These are phyloP conservation scores for Leishmania lainsoni DNA, from an alignment of 208 protist species.

Conservation along the genomic window DNA sequence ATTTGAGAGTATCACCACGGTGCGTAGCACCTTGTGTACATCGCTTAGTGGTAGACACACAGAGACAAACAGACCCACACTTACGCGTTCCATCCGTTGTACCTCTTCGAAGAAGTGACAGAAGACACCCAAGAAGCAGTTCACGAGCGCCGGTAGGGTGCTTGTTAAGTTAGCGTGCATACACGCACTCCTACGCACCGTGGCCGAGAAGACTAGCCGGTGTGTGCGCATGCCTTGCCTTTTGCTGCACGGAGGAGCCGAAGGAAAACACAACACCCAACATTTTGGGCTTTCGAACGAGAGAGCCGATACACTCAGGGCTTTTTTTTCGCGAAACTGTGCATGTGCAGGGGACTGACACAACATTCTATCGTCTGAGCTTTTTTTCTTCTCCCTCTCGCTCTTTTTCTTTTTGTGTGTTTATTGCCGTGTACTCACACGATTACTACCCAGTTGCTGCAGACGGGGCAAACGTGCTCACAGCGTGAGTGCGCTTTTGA, in stretches of 20 bases:
- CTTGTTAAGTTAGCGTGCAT: not conserved
- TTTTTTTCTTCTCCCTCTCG: not conserved
- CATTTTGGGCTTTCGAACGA: not conserved
- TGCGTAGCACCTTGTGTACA: not conserved
- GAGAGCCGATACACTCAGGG: not conserved
- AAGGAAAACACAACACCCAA: not conserved
- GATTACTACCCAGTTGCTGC: not conserved
- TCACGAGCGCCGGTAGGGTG: not conserved
- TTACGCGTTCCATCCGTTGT: not conserved
- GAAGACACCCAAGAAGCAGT: not conserved
- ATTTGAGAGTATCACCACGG: not conserved
- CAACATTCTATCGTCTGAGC: not conserved
- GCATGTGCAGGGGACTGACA: not conserved
- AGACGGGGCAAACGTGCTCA: not conserved
- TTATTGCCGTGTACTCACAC: not conserved
- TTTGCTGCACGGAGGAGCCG: not conserved
- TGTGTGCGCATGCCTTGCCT: not conserved
- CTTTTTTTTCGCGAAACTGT: not conserved
- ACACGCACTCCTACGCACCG: not conserved
- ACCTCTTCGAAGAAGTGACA: not conserved
- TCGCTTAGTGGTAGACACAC: not conserved
- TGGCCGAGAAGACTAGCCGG: not conserved
- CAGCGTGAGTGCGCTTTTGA: not conserved
- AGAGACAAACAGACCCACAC: not conserved
- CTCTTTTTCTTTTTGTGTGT: not conserved